Percentiles rank a stretch among this genome's conserved stretches.
phyloP scores from a whole-genome alignment of 2,329 filamentous ascomycete species.

The Teratosphaeria gauchensis region DNA sequence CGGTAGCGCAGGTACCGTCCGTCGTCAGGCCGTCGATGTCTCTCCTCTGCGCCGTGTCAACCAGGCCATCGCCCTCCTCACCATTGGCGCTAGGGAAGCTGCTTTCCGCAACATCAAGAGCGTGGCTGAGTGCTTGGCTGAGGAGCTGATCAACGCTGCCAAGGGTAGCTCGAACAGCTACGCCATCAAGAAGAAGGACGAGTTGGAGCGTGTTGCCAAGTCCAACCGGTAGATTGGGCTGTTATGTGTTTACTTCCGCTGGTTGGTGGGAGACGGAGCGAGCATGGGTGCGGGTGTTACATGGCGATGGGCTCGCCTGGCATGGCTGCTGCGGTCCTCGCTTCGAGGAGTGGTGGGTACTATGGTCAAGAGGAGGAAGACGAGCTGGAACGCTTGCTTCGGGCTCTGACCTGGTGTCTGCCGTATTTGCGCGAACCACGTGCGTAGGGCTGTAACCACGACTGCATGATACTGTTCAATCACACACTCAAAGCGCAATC shows the following conservation, averaged over 20 bases:
- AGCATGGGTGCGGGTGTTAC: neutral
- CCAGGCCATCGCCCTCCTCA: slow-evolving; percentile 98
- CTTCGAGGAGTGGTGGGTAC: neutral
- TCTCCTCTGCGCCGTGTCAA: slow-evolving; percentile 99
- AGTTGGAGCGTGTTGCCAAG: slow-evolving; percentile 99
- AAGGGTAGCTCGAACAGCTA: slow-evolving; percentile 99
- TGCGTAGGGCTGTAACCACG: slow-evolving; percentile 5
- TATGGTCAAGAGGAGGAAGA: neutral
- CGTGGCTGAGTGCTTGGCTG: slow-evolving; percentile 97
- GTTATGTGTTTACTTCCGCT: neutral
- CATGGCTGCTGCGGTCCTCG: neutral
- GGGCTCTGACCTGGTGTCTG: neutral
- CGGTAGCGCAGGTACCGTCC: slow-evolving; percentile 97
- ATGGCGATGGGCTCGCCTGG: neutral
- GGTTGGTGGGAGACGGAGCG: neutral
- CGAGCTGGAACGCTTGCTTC: neutral
- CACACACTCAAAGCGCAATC: slow-evolving; percentile 6
- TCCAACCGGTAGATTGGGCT: slow-evolving; percentile 83
- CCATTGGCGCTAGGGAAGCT: slow-evolving; percentile 96
- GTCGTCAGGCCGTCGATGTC: slow-evolving; percentile 99
- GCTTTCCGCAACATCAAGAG: slow-evolving; percentile 99
- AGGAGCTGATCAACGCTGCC: slow-evolving; percentile 99
- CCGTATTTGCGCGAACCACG: neutral
- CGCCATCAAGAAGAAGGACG: slow-evolving; percentile 99
- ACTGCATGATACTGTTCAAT: slow-evolving; percentile 8